Evolutionary conservation across 176 grass and related monocot species (phyloP), one percentile per base, ranked within the genome.

Genomic region (Olyra latifolia): DNA sequence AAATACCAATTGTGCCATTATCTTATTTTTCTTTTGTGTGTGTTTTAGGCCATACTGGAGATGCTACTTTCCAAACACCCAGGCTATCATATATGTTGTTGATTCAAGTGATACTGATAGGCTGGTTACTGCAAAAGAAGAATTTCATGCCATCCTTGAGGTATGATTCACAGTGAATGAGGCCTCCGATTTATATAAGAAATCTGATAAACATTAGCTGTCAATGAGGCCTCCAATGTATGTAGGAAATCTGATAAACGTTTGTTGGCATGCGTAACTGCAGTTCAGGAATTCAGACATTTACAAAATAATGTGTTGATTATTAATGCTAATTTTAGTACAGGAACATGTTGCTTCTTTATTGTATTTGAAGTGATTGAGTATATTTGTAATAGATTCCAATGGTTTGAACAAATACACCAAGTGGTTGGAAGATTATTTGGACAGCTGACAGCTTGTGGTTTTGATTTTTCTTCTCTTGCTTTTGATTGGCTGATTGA

Each of bases 91-190:
- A 87, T 98, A 95, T 80, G 92, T 98, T 94, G 95, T 98, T 72
- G 95, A 98, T 85, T 98, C 95, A 76, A 98, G 95, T 80, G 95
- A 95, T 82, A 98, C 95, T 52, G 95, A 98, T 79, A 98, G 95
- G 75, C 90, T 98, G 50, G 92, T 95, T 80, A 98, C 92, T 50
- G 92, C 95, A 47, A 98, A 93, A 69, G 95, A 98, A 76, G 95
- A 98, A 80, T 98, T 98, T 80, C 95, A 98, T 79, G 88, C 92
- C 77, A 98, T 98, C 89, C 82, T 98, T 67, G 95, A 98, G 92
- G 95, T 98, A 83, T 82, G 71, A 8, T 55, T 72, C 23, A 4
- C 27, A 22, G 7, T 54, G 25, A 68, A 58, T 20, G 57, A 43
- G 58, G 24, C 30, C 17, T 32, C 20, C 45, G 0, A 16, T 80